phyloP scores from a whole-genome alignment of 169 alveolate species.

The Miamiensis avidus region DNA sequence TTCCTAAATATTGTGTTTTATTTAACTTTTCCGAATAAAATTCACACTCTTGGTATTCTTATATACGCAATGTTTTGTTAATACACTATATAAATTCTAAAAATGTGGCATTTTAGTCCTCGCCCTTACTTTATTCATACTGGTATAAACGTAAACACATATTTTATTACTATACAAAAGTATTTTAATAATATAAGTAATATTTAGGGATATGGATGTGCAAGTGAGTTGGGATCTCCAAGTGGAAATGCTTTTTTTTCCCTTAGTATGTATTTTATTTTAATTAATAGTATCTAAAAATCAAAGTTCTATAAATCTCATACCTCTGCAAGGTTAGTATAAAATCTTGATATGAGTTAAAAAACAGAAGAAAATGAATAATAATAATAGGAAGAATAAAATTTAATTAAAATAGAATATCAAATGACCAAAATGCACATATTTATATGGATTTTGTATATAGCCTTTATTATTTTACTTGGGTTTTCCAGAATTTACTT shows the following conservation, averaged over 20 bases:
- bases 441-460: not conserved
- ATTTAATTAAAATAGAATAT: too few relatives aligned
- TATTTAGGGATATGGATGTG: not conserved
- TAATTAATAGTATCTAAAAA: not conserved
- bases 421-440: not conserved
- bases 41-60: not conserved
- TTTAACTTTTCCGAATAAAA: not conserved
- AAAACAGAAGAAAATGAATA: not conserved
- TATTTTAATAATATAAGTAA: too few relatives aligned
- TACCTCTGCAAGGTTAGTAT: not conserved
- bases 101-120: not conserved
- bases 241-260: not conserved
- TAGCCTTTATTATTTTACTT: too few relatives aligned
- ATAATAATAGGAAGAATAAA: too few relatives aligned
- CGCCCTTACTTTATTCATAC: not conserved
- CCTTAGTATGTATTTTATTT: too few relatives aligned
- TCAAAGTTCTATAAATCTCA: not conserved
- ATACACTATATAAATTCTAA: too few relatives aligned
- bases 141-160: not conserved
- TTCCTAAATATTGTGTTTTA: not conserved
- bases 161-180: too few relatives aligned
- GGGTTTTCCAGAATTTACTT: not conserved
- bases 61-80: too few relatives aligned
- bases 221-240: not conserved
- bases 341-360: not conserved